Base-by-base conservation (phyloP, 441 rosid species). In the Mallotus repandus region DNA sequence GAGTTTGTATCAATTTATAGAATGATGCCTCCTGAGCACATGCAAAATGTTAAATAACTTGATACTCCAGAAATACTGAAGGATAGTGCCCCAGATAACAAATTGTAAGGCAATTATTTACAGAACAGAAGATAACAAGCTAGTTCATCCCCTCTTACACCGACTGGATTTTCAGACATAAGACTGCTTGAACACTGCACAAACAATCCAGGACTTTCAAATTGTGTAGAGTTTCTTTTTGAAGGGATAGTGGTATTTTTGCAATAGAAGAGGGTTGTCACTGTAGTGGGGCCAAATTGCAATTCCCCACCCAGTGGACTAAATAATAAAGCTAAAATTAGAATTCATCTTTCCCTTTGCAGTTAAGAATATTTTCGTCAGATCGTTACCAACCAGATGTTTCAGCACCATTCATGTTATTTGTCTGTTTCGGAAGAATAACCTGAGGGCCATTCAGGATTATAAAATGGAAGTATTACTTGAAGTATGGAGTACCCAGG, bases 371-470 rank as follows among this genome's bases (percentile, higher is more conserved):
- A 60, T 9, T 12, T 61, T 35, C 4, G 35, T 71, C 16, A 70
- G 45, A 38, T 62, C 21, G 9, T 45, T 18, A 16, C 49, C 5
- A 45, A 11, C 7, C 5, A 32, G 18, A 35, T 49, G 10, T 21
- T 13, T 52, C 45, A 58, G 68, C 60, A 32, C 45, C 50, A 46
- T 21, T 7, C 50, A 43, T 25, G 21, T 48, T 48, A 54, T 9
- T 57, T 59, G 38, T 11, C 53, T 22, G 50, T 60, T 67, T 68
- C 45, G n/a, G 62, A 13, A 15, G 19, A 68, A 68, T 41, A 52
- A 41, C 32, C 8, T 4, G 19, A 52, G 46, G 61, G 62, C 38
- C 52, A 72, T 49, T n/a, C 68, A 35, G 25, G 58, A 62, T 16
- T 59, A 49, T 62, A 35, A 65, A 10, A 43, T 16, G 18, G 8